Percentiles rank a stretch among this genome's conserved stretches.
phyloP scores from a whole-genome alignment of 2,329 filamentous ascomycete genomes.

The Cladosporium sphaerospermum region DNA sequence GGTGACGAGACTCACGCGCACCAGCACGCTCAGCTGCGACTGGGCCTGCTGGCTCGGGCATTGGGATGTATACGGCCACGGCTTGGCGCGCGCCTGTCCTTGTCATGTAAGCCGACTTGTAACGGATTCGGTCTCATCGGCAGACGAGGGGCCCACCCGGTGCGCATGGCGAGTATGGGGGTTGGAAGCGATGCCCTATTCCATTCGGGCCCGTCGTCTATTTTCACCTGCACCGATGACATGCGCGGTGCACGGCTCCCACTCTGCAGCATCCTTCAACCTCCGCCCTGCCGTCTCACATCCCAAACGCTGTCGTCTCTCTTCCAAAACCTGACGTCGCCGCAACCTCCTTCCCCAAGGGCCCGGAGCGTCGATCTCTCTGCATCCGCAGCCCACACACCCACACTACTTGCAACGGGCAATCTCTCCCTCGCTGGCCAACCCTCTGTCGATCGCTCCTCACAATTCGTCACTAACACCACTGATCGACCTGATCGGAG shows the following conservation, averaged over 20 bases:
- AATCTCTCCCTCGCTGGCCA: conserved; percentile 3
- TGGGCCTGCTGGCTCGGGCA: conserved; percentile 6
- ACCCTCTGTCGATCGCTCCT: conserved; percentile 9
- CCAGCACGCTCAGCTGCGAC: not conserved
- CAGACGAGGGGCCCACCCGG: conserved; percentile 6
- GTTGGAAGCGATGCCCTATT: conserved; percentile 9
- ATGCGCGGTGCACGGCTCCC: not conserved
- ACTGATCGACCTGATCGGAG: too few relatives aligned
- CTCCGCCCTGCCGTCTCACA: conserved; percentile 7
- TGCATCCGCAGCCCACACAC: not conserved
- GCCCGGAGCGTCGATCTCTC: conserved; percentile 6
- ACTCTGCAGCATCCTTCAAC: conserved; percentile 11
- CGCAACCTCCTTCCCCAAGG: not conserved
- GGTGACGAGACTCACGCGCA: conserved; percentile 1
- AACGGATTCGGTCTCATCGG: conserved; percentile 11
- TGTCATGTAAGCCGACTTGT: conserved; percentile 12
- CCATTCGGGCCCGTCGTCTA: conserved; percentile 10
- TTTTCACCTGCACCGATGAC: not conserved
- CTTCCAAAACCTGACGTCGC: too few relatives aligned
- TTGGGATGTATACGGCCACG: not conserved
- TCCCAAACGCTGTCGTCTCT: conserved; percentile 3
- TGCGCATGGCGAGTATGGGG: conserved; percentile 6
- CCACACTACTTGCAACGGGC: not conserved
- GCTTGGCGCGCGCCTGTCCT: conserved; percentile 9
- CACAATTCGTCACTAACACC: not conserved